phyloP scores from a whole-genome alignment of 208 protist genomes.

The Leishmania arabica region DNA sequence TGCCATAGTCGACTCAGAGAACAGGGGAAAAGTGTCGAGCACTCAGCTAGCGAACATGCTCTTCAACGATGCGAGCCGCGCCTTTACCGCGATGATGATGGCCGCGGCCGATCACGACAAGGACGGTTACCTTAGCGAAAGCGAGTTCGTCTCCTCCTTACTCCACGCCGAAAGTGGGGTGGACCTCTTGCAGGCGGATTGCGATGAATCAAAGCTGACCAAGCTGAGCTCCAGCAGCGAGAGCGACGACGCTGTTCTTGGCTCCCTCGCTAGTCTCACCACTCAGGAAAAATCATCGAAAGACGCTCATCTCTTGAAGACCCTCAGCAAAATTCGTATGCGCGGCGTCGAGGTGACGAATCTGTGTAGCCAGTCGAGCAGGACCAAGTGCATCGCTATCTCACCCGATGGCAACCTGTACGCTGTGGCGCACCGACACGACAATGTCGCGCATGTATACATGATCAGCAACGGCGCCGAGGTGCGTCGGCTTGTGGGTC shows the following conservation, averaged over 20 bases:
- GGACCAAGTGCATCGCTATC: conserved; percentile 64
- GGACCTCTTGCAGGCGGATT: conserved; percentile 30
- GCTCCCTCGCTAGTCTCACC: neutral
- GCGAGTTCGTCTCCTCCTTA: conserved; percentile 49
- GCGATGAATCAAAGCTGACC: conserved; percentile 14
- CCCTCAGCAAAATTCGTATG: conserved; percentile 15
- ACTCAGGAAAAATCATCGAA: neutral
- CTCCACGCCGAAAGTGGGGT: conserved; percentile 26
- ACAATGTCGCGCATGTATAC: conserved; percentile 58
- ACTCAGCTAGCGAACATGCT: conserved; percentile 4
- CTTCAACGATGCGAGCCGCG: conserved; percentile 9
- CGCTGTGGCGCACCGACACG: conserved; percentile 57
- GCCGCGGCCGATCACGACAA: conserved; percentile 28
- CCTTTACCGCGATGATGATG: conserved; percentile 27
- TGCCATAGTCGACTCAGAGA: conserved; percentile 10
- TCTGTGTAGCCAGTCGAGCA: conserved; percentile 37
- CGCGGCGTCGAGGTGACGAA: conserved; percentile 36
- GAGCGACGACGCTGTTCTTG: conserved; percentile 1
- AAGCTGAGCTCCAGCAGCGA: conserved; percentile 1
- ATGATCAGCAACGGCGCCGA: conserved; percentile 36
- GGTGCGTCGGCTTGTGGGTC: conserved; percentile 48
- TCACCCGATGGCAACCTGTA: conserved; percentile 42
- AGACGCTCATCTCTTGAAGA: neutral
- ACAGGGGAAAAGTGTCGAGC: conserved; percentile 3
- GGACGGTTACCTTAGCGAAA: conserved; percentile 39